Evolutionary conservation across 2,329 filamentous ascomycete genomes (phyloP), one percentile per base, ranked within the genome.

Genomic region (Chaetomiaceae sp.): DNA sequence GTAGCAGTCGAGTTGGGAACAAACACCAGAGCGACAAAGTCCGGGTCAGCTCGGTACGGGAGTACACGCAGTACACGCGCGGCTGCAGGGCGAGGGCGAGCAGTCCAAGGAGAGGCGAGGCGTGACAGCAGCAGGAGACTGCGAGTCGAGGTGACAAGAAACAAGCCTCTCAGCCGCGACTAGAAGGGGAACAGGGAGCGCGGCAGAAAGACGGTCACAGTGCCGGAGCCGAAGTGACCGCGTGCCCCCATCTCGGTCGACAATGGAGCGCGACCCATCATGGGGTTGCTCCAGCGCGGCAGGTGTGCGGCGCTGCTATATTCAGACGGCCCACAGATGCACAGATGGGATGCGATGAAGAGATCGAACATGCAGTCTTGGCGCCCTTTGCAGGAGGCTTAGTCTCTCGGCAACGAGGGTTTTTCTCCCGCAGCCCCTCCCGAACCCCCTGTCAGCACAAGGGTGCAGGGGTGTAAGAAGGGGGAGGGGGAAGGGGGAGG

Each of bases 271-370:
- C 51, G 38, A 53, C 53, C 31, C 57, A 54, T 53, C 51, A 52
- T 55, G 55, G 54, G 53, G 27, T 57, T 53, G 53, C 53, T 22
- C 50, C 53, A 43, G 40, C 40, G 59, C 59, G 57, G 59, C 59
- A 59, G 47, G 56, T 47, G 33, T 54, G 57, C 59, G 58, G 63
- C 61, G 55, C 58, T 64, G 61, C 59, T 63, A 60, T 63, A 59
- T 61, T 61, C 53, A 62, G 58, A 62, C 54, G 58, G 52, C 51
- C 50, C 57, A 55, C 57, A 56, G 51, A 43, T 39, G 57, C 53
- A 44, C 33, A 51, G 50, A 56, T 57, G 54, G 54, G 56, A 53
- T 56, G 51, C 22, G 44, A 59, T 52, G 57, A 43, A 43, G 34
- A 47, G 53, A 55, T 54, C 46, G 38, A 51, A 42, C 27, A 55